Evolutionary conservation across 1,284 basidiomycete species (phyloP).

Genomic region (Boletus mariae): DNA sequence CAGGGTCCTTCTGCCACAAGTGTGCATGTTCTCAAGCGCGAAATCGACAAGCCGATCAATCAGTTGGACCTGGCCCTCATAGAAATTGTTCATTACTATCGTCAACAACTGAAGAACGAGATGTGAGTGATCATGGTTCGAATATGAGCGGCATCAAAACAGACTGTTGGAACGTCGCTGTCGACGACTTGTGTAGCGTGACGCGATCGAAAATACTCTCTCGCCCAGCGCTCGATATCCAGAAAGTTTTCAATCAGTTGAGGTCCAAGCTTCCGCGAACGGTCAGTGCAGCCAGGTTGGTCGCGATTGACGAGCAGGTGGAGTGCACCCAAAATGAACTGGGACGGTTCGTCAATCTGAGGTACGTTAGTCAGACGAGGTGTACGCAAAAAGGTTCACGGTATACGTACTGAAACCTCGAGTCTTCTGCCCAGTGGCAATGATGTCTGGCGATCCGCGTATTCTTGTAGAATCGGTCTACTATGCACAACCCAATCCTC

Average conservation of each 20-base stretch:
- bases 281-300: conserved; percentile 5
- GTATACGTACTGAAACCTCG: conserved; percentile 22
- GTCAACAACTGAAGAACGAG: conserved; percentile 22
- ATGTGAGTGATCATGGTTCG: neutral
- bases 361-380: conserved; percentile 3
- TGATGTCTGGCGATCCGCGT: conserved; percentile 27
- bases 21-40: conserved; percentile 27
- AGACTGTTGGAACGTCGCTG: conserved; percentile 21
- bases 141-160: neutral
- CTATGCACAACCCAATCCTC: conserved; percentile 25
- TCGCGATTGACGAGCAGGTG: conserved; percentile 32
- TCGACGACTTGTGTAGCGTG: conserved; percentile 14
- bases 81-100: conserved; percentile 32
- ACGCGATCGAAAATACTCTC: conserved; percentile 27
- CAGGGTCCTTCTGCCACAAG: conserved; percentile 14
- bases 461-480: conserved; percentile 25
- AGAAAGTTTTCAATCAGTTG: conserved; percentile 33
- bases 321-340: conserved; percentile 26
- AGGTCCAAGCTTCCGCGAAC: conserved; percentile 25
- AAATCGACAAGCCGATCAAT: conserved; percentile 27
- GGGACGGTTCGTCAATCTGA: conserved; percentile 27
- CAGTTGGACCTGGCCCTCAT: conserved; percentile 29
- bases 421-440: conserved; percentile 26
- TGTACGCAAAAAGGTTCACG: neutral
- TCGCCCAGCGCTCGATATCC: conserved; percentile 26